phyloP scores from a whole-genome alignment of 139 green algal species.

The Picochlorum sp. region DNA sequence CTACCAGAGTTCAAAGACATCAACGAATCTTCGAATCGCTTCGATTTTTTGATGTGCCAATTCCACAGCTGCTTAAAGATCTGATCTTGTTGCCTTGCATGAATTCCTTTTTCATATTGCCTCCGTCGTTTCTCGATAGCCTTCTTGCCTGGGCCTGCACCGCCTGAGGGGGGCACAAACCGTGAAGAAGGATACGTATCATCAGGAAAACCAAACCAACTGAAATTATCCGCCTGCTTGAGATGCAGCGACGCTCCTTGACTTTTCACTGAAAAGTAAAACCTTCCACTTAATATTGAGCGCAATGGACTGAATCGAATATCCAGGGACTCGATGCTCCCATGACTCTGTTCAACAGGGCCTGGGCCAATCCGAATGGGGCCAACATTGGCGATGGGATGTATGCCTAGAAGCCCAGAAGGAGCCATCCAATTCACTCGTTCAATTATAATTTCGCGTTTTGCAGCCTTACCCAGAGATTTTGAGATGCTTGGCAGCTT shows the following conservation, averaged over 20 bases:
- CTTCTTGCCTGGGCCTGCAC: background rate
- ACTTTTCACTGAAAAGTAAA: constrained; percentile 37
- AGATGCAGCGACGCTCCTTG: constrained; percentile 25
- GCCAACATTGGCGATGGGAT: constrained; percentile 39
- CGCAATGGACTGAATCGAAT: constrained; percentile 40
- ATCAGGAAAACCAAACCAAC: constrained; percentile 77
- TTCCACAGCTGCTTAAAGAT: no score
- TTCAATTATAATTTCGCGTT: constrained; percentile 29
- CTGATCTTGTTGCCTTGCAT: no score
- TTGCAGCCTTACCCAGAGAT: background rate
- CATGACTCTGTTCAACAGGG: constrained; percentile 34
- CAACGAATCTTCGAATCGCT: no score
- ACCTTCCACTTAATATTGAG: constrained; percentile 34
- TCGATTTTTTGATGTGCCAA: no score
- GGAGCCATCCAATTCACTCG: constrained; percentile 37
- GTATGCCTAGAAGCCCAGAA: constrained; percentile 35
- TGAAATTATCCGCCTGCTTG: constrained; percentile 60
- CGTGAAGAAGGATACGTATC: constrained; percentile 49
- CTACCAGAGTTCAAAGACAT: no score
- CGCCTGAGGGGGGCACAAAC: constrained; percentile 42
- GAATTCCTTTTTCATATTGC: no score
- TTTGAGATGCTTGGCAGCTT: constrained; percentile 1
- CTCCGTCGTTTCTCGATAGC: background rate
- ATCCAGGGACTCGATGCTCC: constrained; percentile 12
- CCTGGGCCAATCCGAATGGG: constrained; percentile 35